Conservation (phyloP, 352 stramenopile species). For the Globisporangium cederbergense region DNA sequence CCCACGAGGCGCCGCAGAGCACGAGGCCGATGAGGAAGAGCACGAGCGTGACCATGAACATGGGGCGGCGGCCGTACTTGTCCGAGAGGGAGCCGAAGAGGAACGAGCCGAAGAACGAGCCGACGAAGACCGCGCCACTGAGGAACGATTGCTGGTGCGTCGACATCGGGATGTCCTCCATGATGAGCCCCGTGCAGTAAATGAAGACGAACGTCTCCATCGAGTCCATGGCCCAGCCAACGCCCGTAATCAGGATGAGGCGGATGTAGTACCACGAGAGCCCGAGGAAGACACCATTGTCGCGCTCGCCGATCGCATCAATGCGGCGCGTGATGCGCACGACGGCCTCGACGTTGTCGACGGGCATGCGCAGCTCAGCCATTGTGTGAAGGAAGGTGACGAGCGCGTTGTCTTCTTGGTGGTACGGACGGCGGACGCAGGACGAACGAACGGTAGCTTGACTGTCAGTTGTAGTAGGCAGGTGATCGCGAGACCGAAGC, state of each 20-base stretch:
- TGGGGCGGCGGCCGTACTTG: conserved; percentile 57
- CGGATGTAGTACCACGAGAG: conserved; percentile 72
- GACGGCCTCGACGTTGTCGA: conserved; percentile 47
- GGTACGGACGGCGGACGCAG: not conserved
- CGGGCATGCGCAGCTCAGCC: conserved; percentile 9
- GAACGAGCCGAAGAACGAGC: conserved; percentile 62
- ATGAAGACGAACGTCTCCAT: conserved; percentile 76
- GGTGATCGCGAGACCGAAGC: conserved; percentile 20
- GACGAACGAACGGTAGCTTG: not conserved
- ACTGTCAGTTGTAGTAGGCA: conserved; percentile 14
- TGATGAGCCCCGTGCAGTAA: conserved; percentile 43
- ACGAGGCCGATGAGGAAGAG: conserved; percentile 51
- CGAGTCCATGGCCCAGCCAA: conserved; percentile 74
- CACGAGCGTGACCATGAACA: conserved; percentile 68
- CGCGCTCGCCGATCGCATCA: conserved; percentile 55
- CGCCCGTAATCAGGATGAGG: conserved; percentile 58
- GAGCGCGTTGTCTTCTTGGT: not conserved
- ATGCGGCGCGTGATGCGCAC: conserved; percentile 65
- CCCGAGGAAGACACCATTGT: conserved; percentile 39
- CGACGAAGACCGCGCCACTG: conserved; percentile 51
- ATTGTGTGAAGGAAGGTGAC: not conserved
- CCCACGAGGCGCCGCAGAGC: conserved; percentile 45
- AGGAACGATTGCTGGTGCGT: conserved; percentile 37
- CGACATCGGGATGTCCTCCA: conserved; percentile 40
- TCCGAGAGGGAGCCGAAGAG: conserved; percentile 55